Conservation (phyloP, 257 asterid genomes). For the Verbena officinalis region DNA sequence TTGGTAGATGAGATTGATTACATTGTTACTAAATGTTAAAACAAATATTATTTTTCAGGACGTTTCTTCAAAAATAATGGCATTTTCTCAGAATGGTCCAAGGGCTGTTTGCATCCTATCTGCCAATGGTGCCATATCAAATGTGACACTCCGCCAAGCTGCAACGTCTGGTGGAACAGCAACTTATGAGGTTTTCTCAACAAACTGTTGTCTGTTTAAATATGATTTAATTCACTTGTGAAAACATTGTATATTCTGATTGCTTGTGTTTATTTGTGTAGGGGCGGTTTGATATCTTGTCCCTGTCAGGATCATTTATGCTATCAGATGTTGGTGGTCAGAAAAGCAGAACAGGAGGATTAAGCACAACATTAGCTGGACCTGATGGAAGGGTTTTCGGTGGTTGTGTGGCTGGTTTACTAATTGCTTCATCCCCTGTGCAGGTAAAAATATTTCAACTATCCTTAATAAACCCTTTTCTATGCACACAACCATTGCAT, state of each 20-base stretch:
- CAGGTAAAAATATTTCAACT: constrained; percentile 40
- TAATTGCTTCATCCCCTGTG: constrained; percentile 61
- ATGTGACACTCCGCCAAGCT: constrained; percentile 57
- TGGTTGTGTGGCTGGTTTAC: constrained; percentile 67
- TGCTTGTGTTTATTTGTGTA: constrained; percentile 21
- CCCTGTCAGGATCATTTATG: constrained; percentile 66
- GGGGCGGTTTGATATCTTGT: constrained; percentile 64
- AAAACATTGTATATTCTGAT: neutral
- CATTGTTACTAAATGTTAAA: constrained; percentile 22
- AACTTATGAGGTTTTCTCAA: constrained; percentile 61
- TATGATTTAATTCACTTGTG: constrained; percentile 9
- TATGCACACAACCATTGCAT: too few species aligned
- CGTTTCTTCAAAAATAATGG: constrained; percentile 57
- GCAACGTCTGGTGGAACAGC: constrained; percentile 67
- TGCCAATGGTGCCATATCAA: constrained; percentile 60
- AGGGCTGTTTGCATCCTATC: constrained; percentile 59
- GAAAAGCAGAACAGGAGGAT: constrained; percentile 56
- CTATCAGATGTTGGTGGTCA: constrained; percentile 56
- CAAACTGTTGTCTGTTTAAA: neutral
- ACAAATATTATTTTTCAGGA: constrained; percentile 55
- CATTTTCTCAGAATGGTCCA: constrained; percentile 61
- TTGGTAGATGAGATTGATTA: constrained; percentile 10
- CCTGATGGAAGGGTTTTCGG: constrained; percentile 72
- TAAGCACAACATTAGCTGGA: constrained; percentile 60
- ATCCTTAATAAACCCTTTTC: neutral